These are phyloP conservation scores for Perkinsus olseni DNA, from an alignment of 169 alveolate species.

Conservation along the genomic window DNA sequence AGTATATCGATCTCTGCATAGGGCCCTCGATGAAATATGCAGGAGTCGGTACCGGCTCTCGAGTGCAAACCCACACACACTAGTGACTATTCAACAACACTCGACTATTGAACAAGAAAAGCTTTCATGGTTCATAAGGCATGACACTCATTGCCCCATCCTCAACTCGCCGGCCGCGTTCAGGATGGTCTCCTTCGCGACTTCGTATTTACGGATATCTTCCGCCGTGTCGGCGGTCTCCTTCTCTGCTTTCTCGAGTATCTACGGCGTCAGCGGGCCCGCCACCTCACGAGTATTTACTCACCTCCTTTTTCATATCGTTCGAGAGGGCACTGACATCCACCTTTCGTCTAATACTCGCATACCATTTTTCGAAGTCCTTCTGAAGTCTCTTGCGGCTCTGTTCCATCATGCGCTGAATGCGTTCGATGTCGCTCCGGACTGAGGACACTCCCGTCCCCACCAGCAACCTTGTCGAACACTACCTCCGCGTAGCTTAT, in stretches of 20 bases:
- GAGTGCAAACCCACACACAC: too few species aligned
- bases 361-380: slow-evolving; percentile 26
- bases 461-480: not conserved
- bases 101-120: not conserved
- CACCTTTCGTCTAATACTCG: not conserved
- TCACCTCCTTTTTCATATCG: not conserved
- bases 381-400: slow-evolving; percentile 43
- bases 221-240: not conserved
- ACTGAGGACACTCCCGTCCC: slow-evolving; percentile 18
- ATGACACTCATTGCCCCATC: not conserved
- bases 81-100: not conserved
- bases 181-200: not conserved
- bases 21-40: too few species aligned
- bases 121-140: not conserved
- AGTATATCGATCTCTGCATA: too few species aligned
- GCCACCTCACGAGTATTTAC: not conserved
- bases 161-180: not conserved
- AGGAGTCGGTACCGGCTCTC: too few species aligned
- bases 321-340: not conserved
- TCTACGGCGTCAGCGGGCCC: not conserved
- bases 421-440: slow-evolving; percentile 67
- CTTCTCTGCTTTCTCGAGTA: not conserved
- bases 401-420: slow-evolving; percentile 50
- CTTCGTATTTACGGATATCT: not conserved
- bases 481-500: slow-evolving; percentile 30